Evolutionary conservation across 139 green algal species (phyloP).

Genomic region (Asterochloris erici): DNA sequence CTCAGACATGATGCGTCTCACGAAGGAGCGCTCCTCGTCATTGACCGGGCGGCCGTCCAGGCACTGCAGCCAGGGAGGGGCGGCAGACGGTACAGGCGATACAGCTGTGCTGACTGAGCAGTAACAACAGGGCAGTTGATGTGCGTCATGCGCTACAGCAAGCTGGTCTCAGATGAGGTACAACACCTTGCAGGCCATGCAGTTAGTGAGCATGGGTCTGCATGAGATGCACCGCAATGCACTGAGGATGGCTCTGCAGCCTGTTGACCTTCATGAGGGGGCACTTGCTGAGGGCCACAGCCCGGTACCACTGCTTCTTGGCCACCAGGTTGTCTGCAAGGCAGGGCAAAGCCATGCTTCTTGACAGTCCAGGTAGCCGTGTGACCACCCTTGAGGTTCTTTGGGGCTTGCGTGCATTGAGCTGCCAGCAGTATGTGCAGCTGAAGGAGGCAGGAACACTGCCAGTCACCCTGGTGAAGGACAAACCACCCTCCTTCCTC

Average conservation of each 20-base stretch:
- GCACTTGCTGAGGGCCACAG: conserved; percentile 37
- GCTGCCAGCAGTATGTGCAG: too few species aligned
- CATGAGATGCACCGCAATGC: not conserved
- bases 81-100: not conserved
- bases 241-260: too few species aligned
- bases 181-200: not conserved
- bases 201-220: not conserved
- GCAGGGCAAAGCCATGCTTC: not conserved
- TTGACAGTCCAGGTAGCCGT: too few species aligned
- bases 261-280: not conserved
- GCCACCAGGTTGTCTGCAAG: conserved; percentile 57
- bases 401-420: too few species aligned
- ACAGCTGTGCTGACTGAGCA: not conserved
- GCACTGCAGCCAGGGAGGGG: conserved; percentile 22
- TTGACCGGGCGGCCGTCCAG: conserved; percentile 45
- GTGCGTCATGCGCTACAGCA: not conserved
- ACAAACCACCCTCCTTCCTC: too few species aligned
- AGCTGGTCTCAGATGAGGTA: not conserved
- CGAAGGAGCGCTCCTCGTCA: conserved; percentile 39
- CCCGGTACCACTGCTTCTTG: conserved; percentile 54
- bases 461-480: too few species aligned
- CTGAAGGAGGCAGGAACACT: too few species aligned
- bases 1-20: conserved; percentile 3
- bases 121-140: not conserved
- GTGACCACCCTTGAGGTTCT: too few species aligned